Evolutionary conservation across 805 yeast species (phyloP).

Genomic region (Zygosaccharomyces lentus): DNA sequence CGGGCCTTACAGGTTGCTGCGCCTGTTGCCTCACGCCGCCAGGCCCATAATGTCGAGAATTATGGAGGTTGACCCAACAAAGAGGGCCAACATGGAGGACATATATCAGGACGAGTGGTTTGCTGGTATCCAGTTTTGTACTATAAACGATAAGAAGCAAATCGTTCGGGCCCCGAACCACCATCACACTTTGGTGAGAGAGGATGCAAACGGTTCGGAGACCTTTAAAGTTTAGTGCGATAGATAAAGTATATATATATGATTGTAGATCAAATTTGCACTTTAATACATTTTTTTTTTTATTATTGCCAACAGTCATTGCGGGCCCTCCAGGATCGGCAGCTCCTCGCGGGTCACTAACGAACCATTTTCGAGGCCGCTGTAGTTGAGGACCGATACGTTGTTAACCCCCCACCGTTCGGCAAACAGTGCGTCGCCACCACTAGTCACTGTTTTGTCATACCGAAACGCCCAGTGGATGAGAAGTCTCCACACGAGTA

Average conservation of each 20-base stretch:
- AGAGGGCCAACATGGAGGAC: constrained; percentile 64
- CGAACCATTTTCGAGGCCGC: constrained; percentile 17
- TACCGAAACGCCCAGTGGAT: constrained; percentile 40
- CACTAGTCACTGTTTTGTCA: constrained; percentile 28
- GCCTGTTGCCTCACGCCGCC: constrained; percentile 77
- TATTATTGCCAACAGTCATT: not conserved
- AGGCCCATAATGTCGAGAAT: constrained; percentile 69
- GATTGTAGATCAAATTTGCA: not conserved
- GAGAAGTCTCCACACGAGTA: constrained; percentile 39
- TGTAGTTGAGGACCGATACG: constrained; percentile 22
- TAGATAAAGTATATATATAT: not conserved
- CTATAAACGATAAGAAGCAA: constrained; percentile 41
- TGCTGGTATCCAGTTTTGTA: constrained; percentile 55
- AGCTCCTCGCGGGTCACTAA: constrained; percentile 4
- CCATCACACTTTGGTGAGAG: constrained; percentile 46
- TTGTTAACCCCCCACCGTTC: constrained; percentile 35
- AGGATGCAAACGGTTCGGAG: constrained; percentile 44
- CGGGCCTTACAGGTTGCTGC: constrained; percentile 78
- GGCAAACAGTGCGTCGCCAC: constrained; percentile 35
- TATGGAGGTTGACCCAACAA: constrained; percentile 55
- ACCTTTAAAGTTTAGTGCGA: constrained; percentile 36
- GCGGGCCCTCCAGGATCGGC: constrained; percentile 3
- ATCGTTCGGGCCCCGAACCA: constrained; percentile 46
- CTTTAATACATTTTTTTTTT: not conserved
- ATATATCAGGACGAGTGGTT: constrained; percentile 72